Evolutionary conservation across 2,329 filamentous ascomycete genomes (phyloP).

Genomic region (Exophiala xenobiotica): DNA sequence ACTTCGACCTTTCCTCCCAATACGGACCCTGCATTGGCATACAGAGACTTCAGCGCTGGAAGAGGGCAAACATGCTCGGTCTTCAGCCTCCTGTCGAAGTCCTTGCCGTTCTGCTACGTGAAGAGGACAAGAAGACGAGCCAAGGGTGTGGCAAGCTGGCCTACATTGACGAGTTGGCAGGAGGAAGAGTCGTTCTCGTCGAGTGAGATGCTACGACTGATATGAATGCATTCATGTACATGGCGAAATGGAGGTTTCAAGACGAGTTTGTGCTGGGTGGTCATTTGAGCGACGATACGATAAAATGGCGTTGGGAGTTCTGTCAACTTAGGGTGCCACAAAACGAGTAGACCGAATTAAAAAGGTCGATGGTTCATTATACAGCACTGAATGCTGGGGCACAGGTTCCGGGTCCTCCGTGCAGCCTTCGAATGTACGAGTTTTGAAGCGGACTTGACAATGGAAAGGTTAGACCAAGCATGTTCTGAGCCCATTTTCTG

Average conservation of each 20-base stretch:
- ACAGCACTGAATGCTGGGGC: too few species aligned
- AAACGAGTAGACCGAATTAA: neutral
- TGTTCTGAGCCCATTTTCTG: too few species aligned
- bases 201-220: too few species aligned
- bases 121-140: slow-evolving; percentile 41
- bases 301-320: neutral
- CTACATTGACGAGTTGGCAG: slow-evolving; percentile 30
- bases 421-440: neutral
- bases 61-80: slow-evolving; percentile 76
- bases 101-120: slow-evolving; percentile 75
- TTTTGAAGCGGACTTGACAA: neutral
- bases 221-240: too few species aligned
- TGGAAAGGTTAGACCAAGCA: too few species aligned
- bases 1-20: slow-evolving; percentile 89
- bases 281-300: slow-evolving; percentile 1
- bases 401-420: too few species aligned
- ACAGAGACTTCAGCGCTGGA: slow-evolving; percentile 78
- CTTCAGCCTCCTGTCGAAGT: slow-evolving; percentile 89
- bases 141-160: slow-evolving; percentile 26
- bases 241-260: neutral
- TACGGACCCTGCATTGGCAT: slow-evolving; percentile 92
- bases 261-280: neutral
- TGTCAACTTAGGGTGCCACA: neutral
- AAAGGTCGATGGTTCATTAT: too few species aligned
- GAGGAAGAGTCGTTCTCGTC: slow-evolving; percentile 22